Evolutionary conservation across 345 rosid species (phyloP).

Genomic region (Syzygium oleosum): DNA sequence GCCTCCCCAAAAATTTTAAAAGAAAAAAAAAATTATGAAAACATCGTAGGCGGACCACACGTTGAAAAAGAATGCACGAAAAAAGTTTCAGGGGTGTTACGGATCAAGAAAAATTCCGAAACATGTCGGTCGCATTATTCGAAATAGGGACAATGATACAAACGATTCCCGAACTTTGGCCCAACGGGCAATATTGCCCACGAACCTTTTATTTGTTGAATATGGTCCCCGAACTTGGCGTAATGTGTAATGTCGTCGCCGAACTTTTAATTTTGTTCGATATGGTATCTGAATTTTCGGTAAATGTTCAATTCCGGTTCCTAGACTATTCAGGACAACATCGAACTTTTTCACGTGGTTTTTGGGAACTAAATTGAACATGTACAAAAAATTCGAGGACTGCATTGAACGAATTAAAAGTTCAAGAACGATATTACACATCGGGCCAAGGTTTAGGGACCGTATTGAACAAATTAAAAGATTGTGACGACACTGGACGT

Average conservation of each 20-base stretch:
- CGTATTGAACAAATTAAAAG: too few species aligned
- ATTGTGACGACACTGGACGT: fast-evolving
- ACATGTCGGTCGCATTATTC: neutral
- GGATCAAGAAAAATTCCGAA: neutral
- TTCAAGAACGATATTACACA: fast-evolving
- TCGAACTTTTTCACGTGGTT: too few species aligned
- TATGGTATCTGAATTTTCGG: fast-evolving
- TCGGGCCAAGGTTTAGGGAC: fast-evolving
- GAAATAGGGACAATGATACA: fast-evolving
- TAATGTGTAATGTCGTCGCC: too few species aligned
- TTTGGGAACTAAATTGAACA: too few species aligned
- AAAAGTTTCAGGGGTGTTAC: neutral
- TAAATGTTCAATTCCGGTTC: neutral
- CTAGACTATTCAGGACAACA: too few species aligned
- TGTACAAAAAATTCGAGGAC: too few species aligned
- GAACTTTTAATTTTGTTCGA: neutral
- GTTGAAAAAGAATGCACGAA: neutral
- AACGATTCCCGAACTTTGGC: neutral
- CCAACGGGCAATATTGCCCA: fast-evolving
- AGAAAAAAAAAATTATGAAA: neutral
- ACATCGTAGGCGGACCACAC: too few species aligned
- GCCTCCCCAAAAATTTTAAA: neutral
- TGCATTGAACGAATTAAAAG: fast-evolving
- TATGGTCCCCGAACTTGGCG: fast-evolving
- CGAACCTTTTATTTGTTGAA: too few species aligned